Base-by-base conservation (phyloP, 2,329 filamentous ascomycete species). In the Tolypocladium endophyticum region DNA sequence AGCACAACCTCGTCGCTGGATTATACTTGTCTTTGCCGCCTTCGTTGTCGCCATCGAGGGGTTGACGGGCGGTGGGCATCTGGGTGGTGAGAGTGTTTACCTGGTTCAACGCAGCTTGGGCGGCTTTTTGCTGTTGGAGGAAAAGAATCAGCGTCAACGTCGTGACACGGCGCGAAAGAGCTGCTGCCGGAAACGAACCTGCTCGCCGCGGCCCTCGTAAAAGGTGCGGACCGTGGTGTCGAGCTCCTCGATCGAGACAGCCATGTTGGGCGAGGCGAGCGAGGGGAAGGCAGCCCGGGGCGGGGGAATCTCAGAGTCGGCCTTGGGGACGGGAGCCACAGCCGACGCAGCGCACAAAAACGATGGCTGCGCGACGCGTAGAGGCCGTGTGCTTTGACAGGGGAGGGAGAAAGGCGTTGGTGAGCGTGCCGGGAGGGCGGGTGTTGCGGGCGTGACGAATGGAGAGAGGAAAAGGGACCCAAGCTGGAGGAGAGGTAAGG, bases 201-300 rank as follows among this genome's bases (percentile, higher is more conserved):
- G 85, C 63, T 97, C 91, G 69, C 94, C 94, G 76, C 93, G 89
- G 74, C 92, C 92, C 79, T 97, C 93, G 73, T 96, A 99, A 79
- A 99, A 97, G 80, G 90, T 87, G 75, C 90, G 92, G 82, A 97
- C 93, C 67, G 92, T 94, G 76, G 83, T 87, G 85, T 99, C 94
- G 81, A 99, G 87, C 86, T 99, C 94, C 76, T 89, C 86, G 77
- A 99, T 93, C 71, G 89, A 80, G 73, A 84, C 79, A 74, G 85
- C 80, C 85, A 87, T 87, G 75, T 73, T 78, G 67, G 59, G 64
- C 63, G 68, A 68, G 69, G 63, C 58, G 68, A 64, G 70, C 73
- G 72, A 67, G 67, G 69, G 67, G 67, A 67, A 64, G 65, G 62
- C 64, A 67, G 59, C 62, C 58, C 61, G 56, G 65, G 69, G 69